These are phyloP conservation scores for Aphanomyces invadans DNA, from an alignment of 352 stramenopile species.

Conservation along the genomic window DNA sequence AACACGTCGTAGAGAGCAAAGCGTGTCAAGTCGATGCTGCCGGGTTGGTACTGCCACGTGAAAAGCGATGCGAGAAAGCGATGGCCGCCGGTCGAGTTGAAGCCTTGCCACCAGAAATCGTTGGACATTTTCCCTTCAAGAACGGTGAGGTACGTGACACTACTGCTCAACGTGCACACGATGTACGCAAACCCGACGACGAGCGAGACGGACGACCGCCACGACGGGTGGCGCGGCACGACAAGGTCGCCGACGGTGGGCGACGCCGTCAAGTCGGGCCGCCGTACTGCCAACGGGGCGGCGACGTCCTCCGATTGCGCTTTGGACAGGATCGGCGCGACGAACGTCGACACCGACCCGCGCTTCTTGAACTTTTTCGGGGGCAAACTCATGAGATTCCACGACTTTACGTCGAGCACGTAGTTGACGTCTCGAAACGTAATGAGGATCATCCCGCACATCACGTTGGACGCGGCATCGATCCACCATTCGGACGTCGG, in stretches of 20 bases:
- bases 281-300: not conserved
- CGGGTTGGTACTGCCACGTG: not conserved
- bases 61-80: slow-evolving; percentile 1
- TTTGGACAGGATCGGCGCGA: not conserved
- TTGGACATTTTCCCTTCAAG: slow-evolving; percentile 3
- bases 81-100: slow-evolving; percentile 13
- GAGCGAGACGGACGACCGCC: not conserved
- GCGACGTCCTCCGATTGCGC: not conserved
- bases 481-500: not conserved
- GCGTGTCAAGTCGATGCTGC: not conserved
- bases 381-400: not conserved
- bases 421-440: not conserved
- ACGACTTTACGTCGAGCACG: not conserved
- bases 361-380: not conserved
- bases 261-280: not conserved
- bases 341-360: not conserved
- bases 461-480: not conserved
- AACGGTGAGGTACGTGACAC: slow-evolving; percentile 3
- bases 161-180: slow-evolving; percentile 1
- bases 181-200: slow-evolving; percentile 1
- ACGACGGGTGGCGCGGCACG: not conserved
- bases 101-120: slow-evolving; percentile 15
- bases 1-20: not conserved
- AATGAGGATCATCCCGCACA: not conserved
- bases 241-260: not conserved